Evolutionary conservation across 1,284 basidiomycete genomes (phyloP).

Genomic region (Rhizopogon hawkerae): DNA sequence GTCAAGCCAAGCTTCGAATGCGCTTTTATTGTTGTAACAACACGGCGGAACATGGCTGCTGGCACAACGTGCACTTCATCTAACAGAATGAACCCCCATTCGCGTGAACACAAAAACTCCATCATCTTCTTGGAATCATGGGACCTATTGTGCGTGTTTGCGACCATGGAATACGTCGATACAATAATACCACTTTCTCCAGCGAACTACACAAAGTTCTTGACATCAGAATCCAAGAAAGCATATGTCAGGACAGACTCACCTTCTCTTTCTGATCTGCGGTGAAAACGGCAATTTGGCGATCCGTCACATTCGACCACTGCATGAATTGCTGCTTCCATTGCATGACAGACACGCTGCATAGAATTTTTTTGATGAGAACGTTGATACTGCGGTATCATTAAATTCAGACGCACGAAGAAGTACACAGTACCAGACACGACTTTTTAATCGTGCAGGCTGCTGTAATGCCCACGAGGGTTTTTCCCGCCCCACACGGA

Average conservation of each 20-base stretch:
- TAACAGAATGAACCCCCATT: conserved; percentile 92
- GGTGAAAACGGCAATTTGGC: conserved; percentile 92
- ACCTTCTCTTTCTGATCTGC: conserved; percentile 95
- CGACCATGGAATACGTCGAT: conserved; percentile 98
- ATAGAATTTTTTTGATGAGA: background rate
- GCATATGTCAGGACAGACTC: conserved; percentile 14
- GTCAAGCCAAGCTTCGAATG: conserved; percentile 95
- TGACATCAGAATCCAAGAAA: conserved; percentile 2
- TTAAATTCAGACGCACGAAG: conserved; percentile 59
- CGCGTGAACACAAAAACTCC: conserved; percentile 90
- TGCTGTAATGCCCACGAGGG: conserved; percentile 96
- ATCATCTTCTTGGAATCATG: conserved; percentile 99
- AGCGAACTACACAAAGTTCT: conserved; percentile 56
- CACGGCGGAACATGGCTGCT: conserved; percentile 92
- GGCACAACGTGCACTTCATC: conserved; percentile 98
- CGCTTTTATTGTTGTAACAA: conserved; percentile 94
- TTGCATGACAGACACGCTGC: conserved; percentile 92
- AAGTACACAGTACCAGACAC: conserved; percentile 95
- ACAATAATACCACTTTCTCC: conserved; percentile 94
- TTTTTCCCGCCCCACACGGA: conserved; percentile 98
- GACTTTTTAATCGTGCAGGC: conserved; percentile 99
- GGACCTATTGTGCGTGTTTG: conserved; percentile 91
- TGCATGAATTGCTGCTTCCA: conserved; percentile 97
- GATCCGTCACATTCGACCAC: conserved; percentile 94
- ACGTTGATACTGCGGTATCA: background rate